phyloP scores from a whole-genome alignment of 192 early-diverging fungal genomes.

The Pecoramyces ruminantium region DNA sequence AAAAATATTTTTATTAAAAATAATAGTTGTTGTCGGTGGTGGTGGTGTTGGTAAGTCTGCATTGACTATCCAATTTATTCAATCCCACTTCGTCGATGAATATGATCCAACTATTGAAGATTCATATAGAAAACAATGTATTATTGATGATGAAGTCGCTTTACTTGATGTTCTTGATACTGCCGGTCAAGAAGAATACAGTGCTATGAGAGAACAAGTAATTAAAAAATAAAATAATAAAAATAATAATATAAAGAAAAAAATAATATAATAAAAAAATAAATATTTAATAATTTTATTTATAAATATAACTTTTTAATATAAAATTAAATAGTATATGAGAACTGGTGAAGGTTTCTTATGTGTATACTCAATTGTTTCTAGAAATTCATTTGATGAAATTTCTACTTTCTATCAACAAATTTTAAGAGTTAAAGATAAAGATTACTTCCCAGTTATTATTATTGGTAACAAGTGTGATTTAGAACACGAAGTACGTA shows the following conservation, averaged over 20 bases:
- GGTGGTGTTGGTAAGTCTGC: constrained; percentile 61
- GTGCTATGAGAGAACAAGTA: constrained; percentile 27
- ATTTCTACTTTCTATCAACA: constrained; percentile 50
- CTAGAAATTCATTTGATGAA: constrained; percentile 56
- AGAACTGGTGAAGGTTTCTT: constrained; percentile 74
- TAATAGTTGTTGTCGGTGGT: neutral
- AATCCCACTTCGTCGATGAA: constrained; percentile 58
- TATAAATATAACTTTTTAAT: too few species aligned
- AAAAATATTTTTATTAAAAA: neutral
- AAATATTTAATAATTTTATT: neutral
- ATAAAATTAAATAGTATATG: constrained; percentile 83
- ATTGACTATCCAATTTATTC: constrained; percentile 83
- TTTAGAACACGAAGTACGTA: constrained; percentile 29
- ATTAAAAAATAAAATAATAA: neutral
- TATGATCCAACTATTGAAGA: constrained; percentile 48
- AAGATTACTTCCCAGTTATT: constrained; percentile 55
- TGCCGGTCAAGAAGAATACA: constrained; percentile 75
- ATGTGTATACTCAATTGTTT: constrained; percentile 63
- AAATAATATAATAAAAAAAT: too few species aligned
- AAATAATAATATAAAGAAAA: too few species aligned
- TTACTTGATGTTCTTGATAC: constrained; percentile 84
- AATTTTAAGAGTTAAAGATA: constrained; percentile 68
- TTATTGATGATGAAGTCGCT: constrained; percentile 62
- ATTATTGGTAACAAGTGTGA: constrained; percentile 84
- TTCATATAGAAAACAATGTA: constrained; percentile 69